phyloP scores from a whole-genome alignment of 768 basidiomycete species.

The Phlebiopsis gigantea region DNA sequence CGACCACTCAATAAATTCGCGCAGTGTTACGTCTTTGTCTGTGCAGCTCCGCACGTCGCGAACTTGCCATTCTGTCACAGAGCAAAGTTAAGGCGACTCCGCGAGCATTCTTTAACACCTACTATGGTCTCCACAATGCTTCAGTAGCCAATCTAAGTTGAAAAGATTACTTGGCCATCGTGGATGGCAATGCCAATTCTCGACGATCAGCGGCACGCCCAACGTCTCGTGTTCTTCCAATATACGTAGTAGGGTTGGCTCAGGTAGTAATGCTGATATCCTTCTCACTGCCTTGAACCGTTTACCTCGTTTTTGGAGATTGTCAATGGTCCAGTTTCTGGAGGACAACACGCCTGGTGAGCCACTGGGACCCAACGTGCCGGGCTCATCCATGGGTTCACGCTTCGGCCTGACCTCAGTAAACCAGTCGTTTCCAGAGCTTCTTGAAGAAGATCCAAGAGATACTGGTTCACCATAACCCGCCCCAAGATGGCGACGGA shows the following conservation, averaged over 20 bases:
- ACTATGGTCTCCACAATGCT: conserved; percentile 23
- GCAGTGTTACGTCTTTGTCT: conserved; percentile 47
- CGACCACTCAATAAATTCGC: conserved; percentile 47
- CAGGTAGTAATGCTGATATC: conserved; percentile 27
- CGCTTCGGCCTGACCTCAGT: neutral
- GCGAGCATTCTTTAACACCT: conserved; percentile 5
- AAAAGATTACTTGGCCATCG: conserved; percentile 56
- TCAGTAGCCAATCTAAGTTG: conserved; percentile 46
- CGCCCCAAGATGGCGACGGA: neutral
- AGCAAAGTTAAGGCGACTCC: conserved; percentile 20
- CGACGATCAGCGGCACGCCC: conserved; percentile 61
- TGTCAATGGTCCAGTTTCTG: conserved; percentile 45
- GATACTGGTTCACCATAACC: neutral
- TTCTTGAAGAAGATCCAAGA: neutral
- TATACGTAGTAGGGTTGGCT: conserved; percentile 22
- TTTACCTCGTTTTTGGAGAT: conserved; percentile 31
- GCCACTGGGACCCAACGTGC: neutral
- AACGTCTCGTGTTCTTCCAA: conserved; percentile 42
- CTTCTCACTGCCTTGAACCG: conserved; percentile 42
- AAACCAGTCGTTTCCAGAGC: neutral
- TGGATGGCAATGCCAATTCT: conserved; percentile 48
- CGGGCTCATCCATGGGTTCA: neutral
- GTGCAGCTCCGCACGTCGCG: conserved; percentile 57
- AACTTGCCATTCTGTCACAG: conserved; percentile 24
- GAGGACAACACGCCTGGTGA: conserved; percentile 26